Percentiles rank a stretch among this genome's conserved stretches.
Conservation (phyloP, 176 grass and related monocot genomes). For the Cenchrus americanus region DNA sequence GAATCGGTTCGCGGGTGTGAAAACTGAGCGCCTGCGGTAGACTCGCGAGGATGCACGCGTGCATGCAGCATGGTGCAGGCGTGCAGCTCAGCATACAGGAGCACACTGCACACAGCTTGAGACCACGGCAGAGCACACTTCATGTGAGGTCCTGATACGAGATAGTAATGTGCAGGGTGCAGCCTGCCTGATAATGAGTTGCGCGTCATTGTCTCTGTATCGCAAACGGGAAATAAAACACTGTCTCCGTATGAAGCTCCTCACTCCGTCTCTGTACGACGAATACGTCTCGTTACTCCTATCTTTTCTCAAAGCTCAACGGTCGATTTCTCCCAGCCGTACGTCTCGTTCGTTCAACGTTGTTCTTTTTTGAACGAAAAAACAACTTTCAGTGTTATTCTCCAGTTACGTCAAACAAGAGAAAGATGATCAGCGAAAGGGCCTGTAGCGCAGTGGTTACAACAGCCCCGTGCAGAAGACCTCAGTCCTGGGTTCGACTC, state of each 20-base stretch:
- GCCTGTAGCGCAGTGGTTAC: no score
- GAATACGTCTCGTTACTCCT: no score
- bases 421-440: neutral
- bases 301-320: neutral
- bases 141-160: neutral
- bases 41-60: slow-evolving; percentile 18
- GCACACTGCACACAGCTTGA: neutral
- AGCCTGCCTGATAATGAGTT: neutral
- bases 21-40: neutral
- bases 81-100: neutral
- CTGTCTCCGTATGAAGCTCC: no score
- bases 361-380: neutral
- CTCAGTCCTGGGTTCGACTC: no score
- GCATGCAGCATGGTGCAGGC: neutral
- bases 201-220: neutral
- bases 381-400: neutral
- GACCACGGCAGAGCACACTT: neutral
- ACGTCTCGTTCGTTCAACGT: neutral
- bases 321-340: neutral
- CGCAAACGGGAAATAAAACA: no score
- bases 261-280: no score
- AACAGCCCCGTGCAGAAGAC: no score
- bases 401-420: neutral
- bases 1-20: slow-evolving; percentile 29
- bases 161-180: neutral